Conservation (phyloP, 1,139 yeast species). For the Petasospora fabianii region DNA sequence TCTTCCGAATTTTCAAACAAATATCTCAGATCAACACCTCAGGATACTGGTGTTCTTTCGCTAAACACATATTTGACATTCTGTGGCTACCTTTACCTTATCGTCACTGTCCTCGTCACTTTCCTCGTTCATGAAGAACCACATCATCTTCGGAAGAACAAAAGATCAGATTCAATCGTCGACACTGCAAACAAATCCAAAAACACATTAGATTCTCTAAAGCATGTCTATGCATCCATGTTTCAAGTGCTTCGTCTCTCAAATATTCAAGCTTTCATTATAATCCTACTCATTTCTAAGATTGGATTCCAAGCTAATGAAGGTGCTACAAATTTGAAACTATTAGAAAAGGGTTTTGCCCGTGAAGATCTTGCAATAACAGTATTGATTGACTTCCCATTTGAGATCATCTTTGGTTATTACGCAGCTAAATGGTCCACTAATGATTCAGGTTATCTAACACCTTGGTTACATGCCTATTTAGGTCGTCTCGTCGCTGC, state of each 20-base stretch:
- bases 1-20: slow-evolving; percentile 91
- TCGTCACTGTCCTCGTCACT: slow-evolving; percentile 60
- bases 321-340: slow-evolving; percentile 87
- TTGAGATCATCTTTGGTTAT: slow-evolving; percentile 91
- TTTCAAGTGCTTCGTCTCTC: slow-evolving; percentile 67
- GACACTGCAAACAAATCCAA: slow-evolving; percentile 8
- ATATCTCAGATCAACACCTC: slow-evolving; percentile 62
- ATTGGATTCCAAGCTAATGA: slow-evolving; percentile 95
- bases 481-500: slow-evolving; percentile 84
- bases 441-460: slow-evolving; percentile 62
- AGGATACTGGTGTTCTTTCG: slow-evolving; percentile 62
- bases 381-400: slow-evolving; percentile 91
- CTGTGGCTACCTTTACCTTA: slow-evolving; percentile 72
- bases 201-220: slow-evolving; percentile 25
- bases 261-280: slow-evolving; percentile 72
- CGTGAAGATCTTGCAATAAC: slow-evolving; percentile 93
- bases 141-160: slow-evolving; percentile 37
- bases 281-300: slow-evolving; percentile 75
- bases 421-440: slow-evolving; percentile 95
- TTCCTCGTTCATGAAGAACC: slow-evolving; percentile 68
- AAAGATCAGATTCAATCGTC: slow-evolving; percentile 30
- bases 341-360: slow-evolving; percentile 89
- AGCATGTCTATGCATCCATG: slow-evolving; percentile 70
- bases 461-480: slow-evolving; percentile 89
- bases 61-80: slow-evolving; percentile 71